Base-by-base conservation (phyloP, 2,329 filamentous ascomycete species). In the Septoria petroselini region DNA sequence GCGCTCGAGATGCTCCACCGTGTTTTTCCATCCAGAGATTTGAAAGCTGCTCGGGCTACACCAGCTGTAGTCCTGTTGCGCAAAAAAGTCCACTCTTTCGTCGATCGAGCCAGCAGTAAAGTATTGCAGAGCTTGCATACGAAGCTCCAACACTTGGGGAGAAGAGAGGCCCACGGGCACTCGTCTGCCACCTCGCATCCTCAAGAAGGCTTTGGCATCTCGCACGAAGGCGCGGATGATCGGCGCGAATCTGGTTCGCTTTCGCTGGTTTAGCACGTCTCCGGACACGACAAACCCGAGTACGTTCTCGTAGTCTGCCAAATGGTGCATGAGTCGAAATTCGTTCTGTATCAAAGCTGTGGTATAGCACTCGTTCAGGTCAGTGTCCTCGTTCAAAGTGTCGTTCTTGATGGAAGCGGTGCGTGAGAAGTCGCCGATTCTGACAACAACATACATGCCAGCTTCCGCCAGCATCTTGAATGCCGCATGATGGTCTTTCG, bases 401-500 rank as follows among this genome's bases (percentile, higher is more conserved):
- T n/a, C 18, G 33, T 25, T 19, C 23, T 29, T 21, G n/a, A 14
- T 40, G 17, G 18, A 9, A 7, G 9, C 23, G 23, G 38, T n/a
- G 23, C 30, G 6, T 41, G 11, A 25, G 57, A 38, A 46, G 33
- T 47, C 41, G 50, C 45, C 50, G 19, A 58, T 40, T 3, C 39
- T 42, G 30, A 58, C 51, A 1, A 59, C 41, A 23, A 62, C 54
- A 43, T 62, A 60, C 41, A 62, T 52, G 9, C 57, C 58, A 8
- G 38, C 39, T 7, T 57, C 43, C 12, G 50, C 53, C 2, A 60
- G 47, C n/a, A 58, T 42, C 9, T 50, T 37, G 39, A 62, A 14
- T 3, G 58, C 56, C 19, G 40, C 25, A 7, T 41, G 27, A 29
- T 58, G 54, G 14, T 34, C 17, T 11, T 57, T 50, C 3, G 52